A percentile compares a stretch with the other conserved stretches of the same genome.
phyloP scores from a whole-genome alignment of 768 basidiomycete genomes.

The Boletus subcaerulescens region DNA sequence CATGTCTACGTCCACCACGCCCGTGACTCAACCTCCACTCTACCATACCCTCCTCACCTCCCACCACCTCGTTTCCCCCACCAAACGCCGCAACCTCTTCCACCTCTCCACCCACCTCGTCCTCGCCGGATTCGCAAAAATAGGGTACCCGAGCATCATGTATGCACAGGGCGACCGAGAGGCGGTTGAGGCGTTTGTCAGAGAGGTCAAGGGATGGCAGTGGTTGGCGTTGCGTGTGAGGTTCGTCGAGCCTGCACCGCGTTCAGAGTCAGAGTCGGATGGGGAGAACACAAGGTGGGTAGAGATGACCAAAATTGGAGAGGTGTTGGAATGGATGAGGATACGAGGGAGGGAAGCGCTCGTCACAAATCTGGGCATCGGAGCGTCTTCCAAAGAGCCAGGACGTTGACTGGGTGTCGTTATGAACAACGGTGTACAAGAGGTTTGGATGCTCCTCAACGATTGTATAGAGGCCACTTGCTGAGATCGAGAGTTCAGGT shows the following conservation, averaged over 20 bases:
- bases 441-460: too few species aligned
- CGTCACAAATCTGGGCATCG: slow-evolving; percentile 66
- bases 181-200: slow-evolving; percentile 52
- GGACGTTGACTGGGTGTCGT: neutral
- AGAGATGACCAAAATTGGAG: slow-evolving; percentile 67
- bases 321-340: slow-evolving; percentile 67
- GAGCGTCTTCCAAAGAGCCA: slow-evolving; percentile 31
- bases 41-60: slow-evolving; percentile 71
- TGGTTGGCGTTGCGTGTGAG: slow-evolving; percentile 70
- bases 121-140: slow-evolving; percentile 66
- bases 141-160: slow-evolving; percentile 31
- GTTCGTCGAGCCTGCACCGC: slow-evolving; percentile 46
- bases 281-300: slow-evolving; percentile 38
- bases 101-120: slow-evolving; percentile 54
- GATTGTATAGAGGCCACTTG: too few species aligned
- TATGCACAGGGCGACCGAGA: neutral
- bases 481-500: too few species aligned
- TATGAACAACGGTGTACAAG: too few species aligned
- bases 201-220: slow-evolving; percentile 70
- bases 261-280: neutral
- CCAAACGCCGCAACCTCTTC: slow-evolving; percentile 57
- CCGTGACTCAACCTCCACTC: neutral
- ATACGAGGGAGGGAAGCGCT: slow-evolving; percentile 51
- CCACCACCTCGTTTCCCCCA: slow-evolving; percentile 65
- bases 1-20: neutral